Evolutionary conservation across 176 grass and related monocot species (phyloP).

Genomic region (Cymbopogon citratus): DNA sequence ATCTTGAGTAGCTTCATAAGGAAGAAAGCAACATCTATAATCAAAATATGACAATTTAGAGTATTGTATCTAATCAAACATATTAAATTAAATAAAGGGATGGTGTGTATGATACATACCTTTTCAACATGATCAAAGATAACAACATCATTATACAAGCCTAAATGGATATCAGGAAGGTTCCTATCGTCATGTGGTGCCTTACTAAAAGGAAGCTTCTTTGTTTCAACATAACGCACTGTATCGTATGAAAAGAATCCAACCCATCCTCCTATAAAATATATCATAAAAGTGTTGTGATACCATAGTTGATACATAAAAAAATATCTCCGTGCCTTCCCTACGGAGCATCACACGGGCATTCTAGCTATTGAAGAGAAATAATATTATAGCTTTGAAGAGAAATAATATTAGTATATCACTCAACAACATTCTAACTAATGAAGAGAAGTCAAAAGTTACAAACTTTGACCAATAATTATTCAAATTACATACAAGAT

Average conservation of each 20-base stretch:
- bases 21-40: too few species aligned
- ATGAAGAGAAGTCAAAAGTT: not conserved
- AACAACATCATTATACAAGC: slow-evolving; percentile 77
- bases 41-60: not conserved
- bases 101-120: slow-evolving; percentile 26
- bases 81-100: too few species aligned
- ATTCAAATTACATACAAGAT: not conserved
- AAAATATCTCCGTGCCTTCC: not conserved
- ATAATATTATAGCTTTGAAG: too few species aligned
- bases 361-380: too few species aligned
- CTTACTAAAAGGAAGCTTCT: slow-evolving; percentile 77
- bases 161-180: slow-evolving; percentile 87
- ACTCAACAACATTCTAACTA: not conserved
- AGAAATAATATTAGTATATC: not conserved
- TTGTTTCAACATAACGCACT: slow-evolving; percentile 89
- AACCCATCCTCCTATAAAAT: slow-evolving; percentile 78
- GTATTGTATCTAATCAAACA: too few species aligned
- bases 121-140: slow-evolving; percentile 92
- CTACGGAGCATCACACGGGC: not conserved
- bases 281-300: not conserved
- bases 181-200: slow-evolving; percentile 70
- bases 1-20: not conserved
- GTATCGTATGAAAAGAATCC: slow-evolving; percentile 96
- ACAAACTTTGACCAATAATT: not conserved
- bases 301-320: not conserved